Conservation (phyloP, 23 red algal genomes). For the Gracilaria caudata region DNA sequence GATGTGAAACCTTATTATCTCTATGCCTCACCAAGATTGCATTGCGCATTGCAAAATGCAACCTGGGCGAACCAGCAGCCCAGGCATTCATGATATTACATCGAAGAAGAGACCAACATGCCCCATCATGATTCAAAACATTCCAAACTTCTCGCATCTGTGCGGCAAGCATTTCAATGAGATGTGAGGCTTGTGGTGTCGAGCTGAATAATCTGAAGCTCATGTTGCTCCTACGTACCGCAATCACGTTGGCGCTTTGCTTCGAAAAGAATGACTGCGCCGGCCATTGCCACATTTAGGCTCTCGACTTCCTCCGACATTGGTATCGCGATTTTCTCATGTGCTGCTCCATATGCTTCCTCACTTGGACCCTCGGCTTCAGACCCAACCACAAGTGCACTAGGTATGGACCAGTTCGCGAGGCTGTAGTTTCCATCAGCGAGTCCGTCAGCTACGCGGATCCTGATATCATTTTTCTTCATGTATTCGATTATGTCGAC, state of each 20-base stretch:
- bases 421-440: constrained; percentile 35
- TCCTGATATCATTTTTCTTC: constrained; percentile 22
- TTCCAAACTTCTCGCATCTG: not conserved
- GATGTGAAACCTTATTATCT: no score
- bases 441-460: constrained; percentile 61
- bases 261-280: constrained; percentile 89
- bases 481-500: constrained; percentile 28
- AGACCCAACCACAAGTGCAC: constrained; percentile 76
- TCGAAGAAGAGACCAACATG: no score
- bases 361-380: constrained; percentile 84
- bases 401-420: constrained; percentile 43
- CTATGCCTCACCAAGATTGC: no score
- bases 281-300: constrained; percentile 94
- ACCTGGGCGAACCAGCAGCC: no score
- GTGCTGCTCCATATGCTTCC: constrained; percentile 40
- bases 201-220: not conserved
- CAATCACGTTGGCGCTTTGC: constrained; percentile 71
- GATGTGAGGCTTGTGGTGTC: not conserved
- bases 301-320: constrained; percentile 71
- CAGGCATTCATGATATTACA: no score
- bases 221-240: not conserved
- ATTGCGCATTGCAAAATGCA: no score
- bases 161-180: not conserved
- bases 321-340: constrained; percentile 80
- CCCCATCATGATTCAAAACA: no score